Conservation (phyloP, 73 alveolate species). For the Diophrys sp. region DNA sequence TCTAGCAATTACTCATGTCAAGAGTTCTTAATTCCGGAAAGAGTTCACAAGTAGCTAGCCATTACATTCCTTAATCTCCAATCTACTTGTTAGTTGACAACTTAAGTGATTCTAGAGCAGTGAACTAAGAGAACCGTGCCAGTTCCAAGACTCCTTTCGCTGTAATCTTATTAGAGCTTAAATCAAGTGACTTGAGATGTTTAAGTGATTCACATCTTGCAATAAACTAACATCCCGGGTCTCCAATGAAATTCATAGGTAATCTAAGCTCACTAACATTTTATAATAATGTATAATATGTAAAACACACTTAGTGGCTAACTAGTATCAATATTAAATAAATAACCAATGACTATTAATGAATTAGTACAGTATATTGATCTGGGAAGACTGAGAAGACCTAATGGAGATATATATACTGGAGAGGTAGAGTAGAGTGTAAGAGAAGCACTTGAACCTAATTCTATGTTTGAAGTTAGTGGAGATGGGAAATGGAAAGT, state of each 20-base stretch:
- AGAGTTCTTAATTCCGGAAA: constrained; percentile 32
- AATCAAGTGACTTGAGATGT: background rate
- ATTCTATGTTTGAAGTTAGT: too few species aligned
- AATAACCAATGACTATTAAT: too few species aligned
- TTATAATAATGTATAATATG: constrained; percentile 17
- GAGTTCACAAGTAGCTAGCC: constrained; percentile 16
- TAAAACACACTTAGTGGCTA: too few species aligned
- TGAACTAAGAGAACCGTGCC: background rate
- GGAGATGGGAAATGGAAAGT: too few species aligned
- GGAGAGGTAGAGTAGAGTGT: too few species aligned
- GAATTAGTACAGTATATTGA: too few species aligned
- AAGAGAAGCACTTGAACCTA: too few species aligned
- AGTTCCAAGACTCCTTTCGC: background rate
- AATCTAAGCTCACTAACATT: constrained; percentile 22
- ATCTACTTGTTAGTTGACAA: background rate
- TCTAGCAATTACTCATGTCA: constrained; percentile 24
- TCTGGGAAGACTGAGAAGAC: too few species aligned
- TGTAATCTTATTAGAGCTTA: background rate
- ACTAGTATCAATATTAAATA: too few species aligned
- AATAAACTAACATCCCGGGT: background rate
- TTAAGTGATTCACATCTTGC: background rate
- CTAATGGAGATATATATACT: too few species aligned
- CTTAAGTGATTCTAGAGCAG: background rate
- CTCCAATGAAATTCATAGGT: constrained; percentile 35
- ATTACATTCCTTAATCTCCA: constrained; percentile 17